A percentile compares a stretch with the other conserved stretches of the same genome.
phyloP scores from a whole-genome alignment of 2,329 filamentous ascomycete species.

The Sporothrix protearum region DNA sequence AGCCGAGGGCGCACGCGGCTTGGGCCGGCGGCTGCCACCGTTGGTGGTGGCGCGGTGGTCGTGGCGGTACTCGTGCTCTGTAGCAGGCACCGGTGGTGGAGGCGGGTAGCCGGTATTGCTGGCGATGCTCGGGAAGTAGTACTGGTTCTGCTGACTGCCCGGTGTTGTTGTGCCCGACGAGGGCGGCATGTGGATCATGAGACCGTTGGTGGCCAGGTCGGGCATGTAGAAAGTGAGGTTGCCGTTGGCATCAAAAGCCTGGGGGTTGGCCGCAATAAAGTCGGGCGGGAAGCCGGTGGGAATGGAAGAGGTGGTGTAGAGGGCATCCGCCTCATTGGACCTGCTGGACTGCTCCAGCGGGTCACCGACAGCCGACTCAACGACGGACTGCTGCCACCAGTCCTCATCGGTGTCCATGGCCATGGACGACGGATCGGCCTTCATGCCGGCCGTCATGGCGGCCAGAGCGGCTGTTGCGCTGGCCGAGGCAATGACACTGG shows the following conservation, averaged over 20 bases:
- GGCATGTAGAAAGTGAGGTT: conserved; percentile 16
- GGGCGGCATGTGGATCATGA: conserved; percentile 56
- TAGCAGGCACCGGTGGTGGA: conserved; percentile 2
- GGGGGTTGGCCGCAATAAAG: conserved; percentile 9
- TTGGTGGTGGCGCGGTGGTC: conserved; percentile 24
- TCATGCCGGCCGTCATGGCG: neutral
- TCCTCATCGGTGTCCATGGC: conserved; percentile 26
- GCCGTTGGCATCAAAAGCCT: conserved; percentile 21
- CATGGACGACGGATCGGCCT: neutral
- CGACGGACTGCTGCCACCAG: conserved; percentile 27
- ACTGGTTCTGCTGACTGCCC: conserved; percentile 26
- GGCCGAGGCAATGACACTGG: conserved; percentile 23
- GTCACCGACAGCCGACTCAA: conserved; percentile 22
- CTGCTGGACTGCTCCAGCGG: neutral
- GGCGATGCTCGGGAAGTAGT: conserved; percentile 25
- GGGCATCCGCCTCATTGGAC: neutral
- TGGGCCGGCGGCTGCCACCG: conserved; percentile 38
- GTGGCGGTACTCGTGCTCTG: conserved; percentile 22
- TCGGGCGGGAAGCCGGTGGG: conserved; percentile 3
- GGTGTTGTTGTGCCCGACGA: conserved; percentile 32
- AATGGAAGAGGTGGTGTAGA: neutral
- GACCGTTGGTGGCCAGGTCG: conserved; percentile 38
- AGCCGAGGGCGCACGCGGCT: conserved; percentile 53
- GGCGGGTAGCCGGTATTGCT: neutral
- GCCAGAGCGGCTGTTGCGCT: neutral